Conservation (phyloP, 1,139 yeast genomes). For the Protomyces gravidus region DNA sequence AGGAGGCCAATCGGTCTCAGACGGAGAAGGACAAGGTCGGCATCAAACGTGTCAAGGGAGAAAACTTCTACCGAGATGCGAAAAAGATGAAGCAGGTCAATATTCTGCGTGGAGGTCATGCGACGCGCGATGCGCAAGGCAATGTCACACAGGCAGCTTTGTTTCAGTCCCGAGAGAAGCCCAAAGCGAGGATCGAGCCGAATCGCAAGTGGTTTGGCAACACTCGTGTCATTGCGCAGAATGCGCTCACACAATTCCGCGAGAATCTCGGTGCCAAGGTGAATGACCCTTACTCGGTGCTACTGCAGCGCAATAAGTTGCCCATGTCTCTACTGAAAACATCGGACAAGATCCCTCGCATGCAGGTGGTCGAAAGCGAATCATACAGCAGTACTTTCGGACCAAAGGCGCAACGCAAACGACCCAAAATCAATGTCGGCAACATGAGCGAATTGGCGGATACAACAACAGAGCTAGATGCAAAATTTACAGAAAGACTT, state of each 20-base stretch:
- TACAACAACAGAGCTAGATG: slow-evolving; percentile 55
- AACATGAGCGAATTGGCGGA: slow-evolving; percentile 77
- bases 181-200: slow-evolving; percentile 91
- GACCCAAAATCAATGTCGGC: slow-evolving; percentile 72
- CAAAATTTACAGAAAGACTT: slow-evolving; percentile 63
- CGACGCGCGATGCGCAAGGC: slow-evolving; percentile 80
- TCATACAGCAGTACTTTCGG: slow-evolving; percentile 80
- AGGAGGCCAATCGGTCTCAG: slow-evolving; percentile 77
- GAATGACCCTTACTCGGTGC: slow-evolving; percentile 80
- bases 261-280: slow-evolving; percentile 88
- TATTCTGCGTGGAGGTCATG: slow-evolving; percentile 90
- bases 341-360: slow-evolving; percentile 51
- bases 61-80: slow-evolving; percentile 89
- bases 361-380: slow-evolving; percentile 83
- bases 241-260: slow-evolving; percentile 88
- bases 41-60: slow-evolving; percentile 90
- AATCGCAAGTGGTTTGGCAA: slow-evolving; percentile 97
- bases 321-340: slow-evolving; percentile 96
- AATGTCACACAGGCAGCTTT: slow-evolving; percentile 83
- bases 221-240: slow-evolving; percentile 95
- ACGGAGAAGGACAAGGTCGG: slow-evolving; percentile 56
- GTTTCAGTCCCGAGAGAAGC: slow-evolving; percentile 80
- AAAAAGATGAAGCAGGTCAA: slow-evolving; percentile 82
- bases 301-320: slow-evolving; percentile 80
- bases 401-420: slow-evolving; percentile 86